Conservation (phyloP, 768 basidiomycete genomes). For the Kwoniella dejecticola region DNA sequence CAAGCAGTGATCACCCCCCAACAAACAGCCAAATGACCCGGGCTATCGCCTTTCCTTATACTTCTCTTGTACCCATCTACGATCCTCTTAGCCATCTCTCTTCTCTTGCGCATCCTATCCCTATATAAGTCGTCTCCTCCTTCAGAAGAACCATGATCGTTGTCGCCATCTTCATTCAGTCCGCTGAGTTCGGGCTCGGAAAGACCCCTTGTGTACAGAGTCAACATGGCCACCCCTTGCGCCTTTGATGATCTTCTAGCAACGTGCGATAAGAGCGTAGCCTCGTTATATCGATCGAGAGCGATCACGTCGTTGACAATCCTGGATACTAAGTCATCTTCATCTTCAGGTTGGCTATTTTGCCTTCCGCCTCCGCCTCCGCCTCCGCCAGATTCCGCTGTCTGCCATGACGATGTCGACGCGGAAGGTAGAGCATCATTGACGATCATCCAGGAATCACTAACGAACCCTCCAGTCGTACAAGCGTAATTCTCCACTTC, state of each 20-base stretch:
- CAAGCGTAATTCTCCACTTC: conserved; percentile 68
- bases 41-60: conserved; percentile 66
- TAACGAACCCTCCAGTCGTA: conserved; percentile 75
- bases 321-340: conserved; percentile 27
- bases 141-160: no score
- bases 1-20: conserved; percentile 85
- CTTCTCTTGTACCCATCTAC: conserved; percentile 71
- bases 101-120: not conserved
- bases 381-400: no score
- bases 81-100: conserved; percentile 52
- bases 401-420: no score
- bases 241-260: conserved; percentile 81
- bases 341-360: conserved; percentile 35
- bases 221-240: conserved; percentile 89
- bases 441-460: conserved; percentile 60
- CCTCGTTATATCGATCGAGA: conserved; percentile 77
- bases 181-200: conserved; percentile 59
- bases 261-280: conserved; percentile 87
- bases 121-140: no score
- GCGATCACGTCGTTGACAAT: conserved; percentile 57
- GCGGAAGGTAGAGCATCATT: conserved; percentile 1
- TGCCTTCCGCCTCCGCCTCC: not conserved
- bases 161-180: conserved; percentile 37
- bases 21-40: conserved; percentile 84
- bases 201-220: conserved; percentile 81